These are phyloP conservation scores for Aspergillus alliaceus DNA, from an alignment of 2,329 filamentous ascomycete species.

Conservation along the genomic window DNA sequence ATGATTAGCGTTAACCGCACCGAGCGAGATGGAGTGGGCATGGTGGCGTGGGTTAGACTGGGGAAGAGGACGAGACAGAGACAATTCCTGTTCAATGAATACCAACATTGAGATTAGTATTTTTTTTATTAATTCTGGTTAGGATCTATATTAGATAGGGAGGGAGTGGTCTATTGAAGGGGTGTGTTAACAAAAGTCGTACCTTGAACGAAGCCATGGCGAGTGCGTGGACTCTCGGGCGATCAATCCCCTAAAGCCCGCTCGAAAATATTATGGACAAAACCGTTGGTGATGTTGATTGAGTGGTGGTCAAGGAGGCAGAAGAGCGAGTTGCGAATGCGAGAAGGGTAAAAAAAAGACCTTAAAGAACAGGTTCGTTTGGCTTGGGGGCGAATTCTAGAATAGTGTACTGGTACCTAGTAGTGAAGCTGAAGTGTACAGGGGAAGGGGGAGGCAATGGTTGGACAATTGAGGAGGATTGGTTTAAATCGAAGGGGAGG, in stretches of 20 bases:
- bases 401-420: neutral
- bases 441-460: slow-evolving; percentile 7
- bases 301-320: neutral
- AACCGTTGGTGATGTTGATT: neutral
- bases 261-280: slow-evolving; percentile 6
- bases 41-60: slow-evolving; percentile 72
- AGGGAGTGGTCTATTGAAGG: neutral
- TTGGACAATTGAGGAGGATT: slow-evolving; percentile 1
- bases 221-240: slow-evolving; percentile 30
- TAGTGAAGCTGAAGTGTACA: slow-evolving; percentile 8
- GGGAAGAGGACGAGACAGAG: slow-evolving; percentile 66
- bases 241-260: slow-evolving; percentile 29
- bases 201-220: slow-evolving; percentile 45
- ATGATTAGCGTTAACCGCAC: slow-evolving; percentile 75
- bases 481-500: neutral
- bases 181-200: slow-evolving; percentile 6
- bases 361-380: neutral
- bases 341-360: neutral
- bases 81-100: slow-evolving; percentile 32
- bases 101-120: slow-evolving; percentile 19
- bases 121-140: neutral
- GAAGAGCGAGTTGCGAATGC: neutral
- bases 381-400: neutral
- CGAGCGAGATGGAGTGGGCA: slow-evolving; percentile 77
- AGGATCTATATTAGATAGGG: too few relatives aligned